Evolutionary conservation across 1,284 basidiomycete species (phyloP).

Genomic region (Fomitiporia mediterranea): DNA sequence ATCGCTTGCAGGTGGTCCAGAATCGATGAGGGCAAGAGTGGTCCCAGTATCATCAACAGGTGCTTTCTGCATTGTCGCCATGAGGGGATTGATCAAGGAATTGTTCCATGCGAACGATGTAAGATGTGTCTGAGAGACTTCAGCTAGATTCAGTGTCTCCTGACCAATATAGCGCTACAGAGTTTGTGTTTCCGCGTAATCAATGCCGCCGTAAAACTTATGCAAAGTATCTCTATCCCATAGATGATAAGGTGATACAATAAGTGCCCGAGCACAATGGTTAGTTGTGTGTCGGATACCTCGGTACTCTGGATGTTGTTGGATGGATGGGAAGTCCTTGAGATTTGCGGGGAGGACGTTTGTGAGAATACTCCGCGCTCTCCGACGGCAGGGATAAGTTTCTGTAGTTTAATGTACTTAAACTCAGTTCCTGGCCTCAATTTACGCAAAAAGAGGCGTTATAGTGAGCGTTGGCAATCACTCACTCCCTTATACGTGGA

Average conservation of each 20-base stretch:
- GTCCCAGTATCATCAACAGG: slow-evolving; percentile 8
- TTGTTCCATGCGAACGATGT: too few species aligned
- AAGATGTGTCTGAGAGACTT: not conserved
- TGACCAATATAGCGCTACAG: not conserved
- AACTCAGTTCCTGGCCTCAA: not conserved
- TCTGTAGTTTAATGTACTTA: not conserved
- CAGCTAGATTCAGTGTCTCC: not conserved
- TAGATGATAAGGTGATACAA: too few species aligned
- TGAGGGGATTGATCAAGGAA: not conserved
- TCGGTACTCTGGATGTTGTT: too few species aligned
- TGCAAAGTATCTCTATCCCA: too few species aligned
- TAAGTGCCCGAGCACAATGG: too few species aligned
- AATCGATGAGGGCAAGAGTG: slow-evolving; percentile 11
- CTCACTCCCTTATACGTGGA: not conserved
- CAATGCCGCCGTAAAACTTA: not conserved
- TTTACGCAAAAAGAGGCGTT: not conserved
- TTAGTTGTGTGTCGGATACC: too few species aligned
- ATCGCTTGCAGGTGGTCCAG: slow-evolving; percentile 7
- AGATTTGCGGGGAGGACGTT: too few species aligned
- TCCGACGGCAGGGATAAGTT: not conserved
- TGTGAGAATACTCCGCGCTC: not conserved
- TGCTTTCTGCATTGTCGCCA: slow-evolving; percentile 13
- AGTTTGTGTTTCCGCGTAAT: not conserved
- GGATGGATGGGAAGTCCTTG: too few species aligned
- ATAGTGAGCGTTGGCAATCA: not conserved